phyloP scores from a whole-genome alignment of 2,329 filamentous ascomycete genomes.

The Botrytis byssoidea region DNA sequence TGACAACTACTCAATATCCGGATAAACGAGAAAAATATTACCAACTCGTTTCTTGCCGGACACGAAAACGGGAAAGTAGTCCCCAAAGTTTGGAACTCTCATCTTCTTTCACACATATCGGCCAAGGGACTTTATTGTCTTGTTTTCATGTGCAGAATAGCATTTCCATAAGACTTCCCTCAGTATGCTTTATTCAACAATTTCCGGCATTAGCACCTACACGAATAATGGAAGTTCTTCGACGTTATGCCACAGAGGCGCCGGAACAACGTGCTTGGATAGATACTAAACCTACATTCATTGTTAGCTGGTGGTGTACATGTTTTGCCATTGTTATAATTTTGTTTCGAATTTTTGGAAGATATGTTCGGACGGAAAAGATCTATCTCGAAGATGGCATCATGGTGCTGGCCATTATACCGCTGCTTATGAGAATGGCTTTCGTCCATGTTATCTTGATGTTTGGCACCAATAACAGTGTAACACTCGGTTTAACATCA shows the following conservation, averaged over 20 bases:
- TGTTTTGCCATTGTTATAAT: conserved; percentile 81
- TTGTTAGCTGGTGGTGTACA: conserved; percentile 95
- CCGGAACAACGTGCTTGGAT: conserved; percentile 31
- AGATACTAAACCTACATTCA: conserved; percentile 77
- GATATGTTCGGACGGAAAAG: conserved; percentile 80
- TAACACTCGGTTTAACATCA: conserved; percentile 52
- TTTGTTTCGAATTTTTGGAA: conserved; percentile 70
- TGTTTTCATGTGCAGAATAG: neutral
- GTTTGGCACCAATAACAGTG: conserved; percentile 89
- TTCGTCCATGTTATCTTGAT: conserved; percentile 80
- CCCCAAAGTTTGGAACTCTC: neutral
- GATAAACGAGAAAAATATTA: neutral
- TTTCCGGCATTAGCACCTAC: neutral
- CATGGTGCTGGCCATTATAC: conserved; percentile 75
- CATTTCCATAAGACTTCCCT: neutral
- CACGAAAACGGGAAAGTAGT: neutral
- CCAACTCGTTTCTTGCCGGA: conserved; percentile 1
- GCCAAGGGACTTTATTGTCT: neutral
- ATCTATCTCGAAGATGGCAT: conserved; percentile 87
- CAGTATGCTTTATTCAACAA: neutral
- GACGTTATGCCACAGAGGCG: conserved; percentile 28
- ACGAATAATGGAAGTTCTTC: conserved; percentile 31
- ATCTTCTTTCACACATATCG: neutral
- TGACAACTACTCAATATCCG: neutral
- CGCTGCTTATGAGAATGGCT: conserved; percentile 78